Base-by-base conservation (phyloP, 768 basidiomycete genomes). In the Collybia sordida region DNA sequence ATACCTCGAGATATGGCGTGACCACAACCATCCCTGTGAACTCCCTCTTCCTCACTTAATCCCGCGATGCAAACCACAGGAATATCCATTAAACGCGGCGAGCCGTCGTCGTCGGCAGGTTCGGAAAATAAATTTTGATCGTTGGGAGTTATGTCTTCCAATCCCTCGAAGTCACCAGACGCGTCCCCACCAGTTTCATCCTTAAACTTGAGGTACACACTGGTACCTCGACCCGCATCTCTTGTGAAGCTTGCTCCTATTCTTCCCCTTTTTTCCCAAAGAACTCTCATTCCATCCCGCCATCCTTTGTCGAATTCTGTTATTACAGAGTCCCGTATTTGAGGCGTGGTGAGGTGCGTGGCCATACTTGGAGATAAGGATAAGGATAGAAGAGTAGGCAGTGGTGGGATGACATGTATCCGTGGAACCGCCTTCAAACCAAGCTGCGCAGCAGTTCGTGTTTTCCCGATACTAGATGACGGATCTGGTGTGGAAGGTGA, bases 261-360 rank as follows among this genome's bases (percentile, higher is more conserved):
- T 47, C 83, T 68, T 4, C 60, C 64, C 24, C 78, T 73, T 12
- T 72, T 75, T n/a, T 74, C 73, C n/a, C 63, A 64, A 19, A 88
- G 67, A 41, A 77, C 76, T 14, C 68, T 63, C 40, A 88, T 57
- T 3, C 86, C 87, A 55, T 82, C 78, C 2, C 64, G 62, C 86
- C 86, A 88, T 14, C 86, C 88, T 22, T 65, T 70, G 59, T 72
- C 72, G 57, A 88, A 90, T 53, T 80, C 78, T 1, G 62, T 61
- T 9, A 72, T 69, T 40, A 85, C 74, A 27, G 3, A 28, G 14
- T n/a, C 43, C 19, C 39, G 50, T 18, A 37, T 47, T 0, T 51
- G 35, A 9, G 47, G 34, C 22, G 6, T 37, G 5, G 51, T 44
- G 19, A 58, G 67, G 3, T 72, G 68, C n/a, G 56, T 58, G 24